Base-by-base conservation (phyloP, 176 grass and related monocot genomes). In the Oryza rufipogon region DNA sequence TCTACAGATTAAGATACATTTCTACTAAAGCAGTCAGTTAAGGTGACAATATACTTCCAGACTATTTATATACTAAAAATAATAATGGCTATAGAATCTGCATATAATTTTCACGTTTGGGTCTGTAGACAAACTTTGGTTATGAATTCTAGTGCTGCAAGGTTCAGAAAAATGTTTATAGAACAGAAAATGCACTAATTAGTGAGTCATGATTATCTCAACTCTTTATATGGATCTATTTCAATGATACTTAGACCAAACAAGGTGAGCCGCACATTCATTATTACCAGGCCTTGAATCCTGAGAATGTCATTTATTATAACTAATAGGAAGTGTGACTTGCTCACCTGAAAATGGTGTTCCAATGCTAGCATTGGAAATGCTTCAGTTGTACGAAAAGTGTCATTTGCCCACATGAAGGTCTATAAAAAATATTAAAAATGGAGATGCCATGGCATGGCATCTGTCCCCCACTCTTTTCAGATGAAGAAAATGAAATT, bases 341-440 rank as follows among this genome's bases (percentile, higher is more conserved):
- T 28, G 28, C 28, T 28, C 28, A 28, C 28, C 2, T 28, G 28
- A 28, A 28, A 28, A 28, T 28, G 28, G 28, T 28, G 36, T 22
- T 61, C 56, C 56, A 61, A 20, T 2, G 19, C 56, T n/a, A n/a
- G 16, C 19, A 20, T 60, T 60, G 56, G 56, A 20, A 22, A 61
- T 6, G 56, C 56, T 22, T n/a, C 65, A 71, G 51, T 15, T 64
- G 2, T 70, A 82, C 22, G 39, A 87, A 14, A 76, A 25, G 72
- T 4, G 28, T 25, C 32, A 82, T 82, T 76, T 70, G n/a, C 39
- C 17, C 6, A 0, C 47, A 42, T 63, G 54, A 36, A 63, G 36
- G 81, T 87, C n/a, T 74, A 8, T 16, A 67, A 11, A 68, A 81
- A 61, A 38, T 1, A 38, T 5, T 36, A 36, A 11, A 81, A 64